Evolutionary conservation across 2,329 filamentous ascomycete genomes (phyloP), one percentile per base, ranked within the genome.

Genomic region (Penicillium sp.): DNA sequence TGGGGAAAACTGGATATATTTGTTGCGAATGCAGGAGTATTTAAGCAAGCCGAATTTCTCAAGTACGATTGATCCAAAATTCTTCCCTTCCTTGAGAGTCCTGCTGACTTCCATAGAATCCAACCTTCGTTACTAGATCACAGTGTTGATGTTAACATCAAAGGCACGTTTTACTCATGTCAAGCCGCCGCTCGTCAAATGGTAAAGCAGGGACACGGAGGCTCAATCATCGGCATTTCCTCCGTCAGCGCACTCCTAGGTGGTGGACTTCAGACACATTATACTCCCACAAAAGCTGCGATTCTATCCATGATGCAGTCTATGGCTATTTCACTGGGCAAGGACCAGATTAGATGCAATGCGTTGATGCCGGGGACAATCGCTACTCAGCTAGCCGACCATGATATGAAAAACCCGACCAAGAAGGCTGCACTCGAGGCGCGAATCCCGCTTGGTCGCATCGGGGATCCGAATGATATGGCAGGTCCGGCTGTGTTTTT

Each of bases 201-300:
- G 68, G 55, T 65, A 3, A 50, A 59, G 6, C 61, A 65, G 53
- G 66, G 67, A 21, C 49, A 61, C 5, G 69, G 68, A 3, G 69
- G 70, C 3, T 67, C 65, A 11, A 71, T 71, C 23, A 69, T 75
- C 26, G 67, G 64, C 4, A 63, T 74, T 26, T 69, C 69, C 7
- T 68, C 67, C 37, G 70, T 72, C 46, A 69, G 66, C 31, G 65
- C 70, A 10, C 57, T 72, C 1, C 23, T 64, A 7, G 62, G 91
- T 44, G 91, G 90, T 51, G 88, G 86, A 0, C 78, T 82, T 26
- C 90, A 93, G 78, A 87, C 85, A 23, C 90, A 93, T 71, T 95
- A 93, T 75, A 93, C 91, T 11, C 89, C 90, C 9, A 93, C 90
- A 16, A 93, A 95, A 75, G 90, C 91, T 0, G 91, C 90, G 1